Evolutionary conservation across 257 asterid species (phyloP), one percentile per base, ranked within the genome.

Genomic region (Gentiana macrophylla): DNA sequence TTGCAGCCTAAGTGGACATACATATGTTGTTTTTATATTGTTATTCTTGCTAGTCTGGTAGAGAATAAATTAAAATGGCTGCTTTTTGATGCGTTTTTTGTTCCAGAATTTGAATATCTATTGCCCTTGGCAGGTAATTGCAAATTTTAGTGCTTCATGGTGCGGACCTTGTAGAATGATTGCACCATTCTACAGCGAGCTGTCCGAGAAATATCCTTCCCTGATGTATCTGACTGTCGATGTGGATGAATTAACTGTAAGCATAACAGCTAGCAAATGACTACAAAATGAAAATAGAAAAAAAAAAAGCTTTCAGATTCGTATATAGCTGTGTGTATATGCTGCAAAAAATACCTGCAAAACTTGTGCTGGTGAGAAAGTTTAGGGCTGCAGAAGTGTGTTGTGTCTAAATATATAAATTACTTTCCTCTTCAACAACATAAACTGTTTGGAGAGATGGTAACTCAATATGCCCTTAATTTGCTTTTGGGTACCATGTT

Each of bases 111-210:
- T 52, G 49, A 43, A 55, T 2, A 37, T 15, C 50, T 43, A 6
- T 37, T 37, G 47, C 45, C 35, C 47, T 44, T 44, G 37, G 53
- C 76, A 81, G 86, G 81, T 80, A 59, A 55, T 92, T 67, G 97
- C 94, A 44, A 92, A 92, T 80, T 92, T 92, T 57, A 92, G 97
- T 61, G 99, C 99, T 51, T 43, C 91, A 35, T 92, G 99, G 99
- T 92, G 99, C 70, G 94, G 86, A 67, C 99, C 99, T 67, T 92
- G 99, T 75, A 77, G 81, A 76, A 65, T 79, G 79, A 86, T 92
- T 62, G 94, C 95, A 47, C 97, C 97, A 63, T 82, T 72, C 79
- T 92, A 67, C 70, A 61, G 74, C 12, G 95, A 92, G 79, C 84
- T 92, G 41, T 92, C 99, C 52, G 94, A 81, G 81, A 86, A 79